Evolutionary conservation across 768 basidiomycete species (phyloP).

Genomic region (Clitopilus passeckerianus): DNA sequence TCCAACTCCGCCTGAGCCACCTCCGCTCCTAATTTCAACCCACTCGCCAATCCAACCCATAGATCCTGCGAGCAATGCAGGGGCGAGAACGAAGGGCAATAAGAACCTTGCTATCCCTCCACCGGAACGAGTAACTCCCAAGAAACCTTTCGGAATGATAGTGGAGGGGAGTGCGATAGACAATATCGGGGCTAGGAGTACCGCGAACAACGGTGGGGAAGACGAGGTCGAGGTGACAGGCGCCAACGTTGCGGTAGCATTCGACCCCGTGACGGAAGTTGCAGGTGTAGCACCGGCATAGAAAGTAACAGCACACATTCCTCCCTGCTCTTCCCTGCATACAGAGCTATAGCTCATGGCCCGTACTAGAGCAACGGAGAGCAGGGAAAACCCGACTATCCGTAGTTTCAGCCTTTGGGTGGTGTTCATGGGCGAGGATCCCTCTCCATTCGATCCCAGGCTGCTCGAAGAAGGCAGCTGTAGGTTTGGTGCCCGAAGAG

Average conservation of each 20-base stretch:
- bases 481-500: constrained; percentile 61
- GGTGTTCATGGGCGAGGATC: background rate
- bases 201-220: constrained; percentile 54
- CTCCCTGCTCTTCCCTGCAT: constrained; percentile 93
- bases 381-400: constrained; percentile 65
- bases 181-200: constrained; percentile 52
- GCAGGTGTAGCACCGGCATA: constrained; percentile 45
- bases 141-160: constrained; percentile 40
- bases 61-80: constrained; percentile 54
- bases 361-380: constrained; percentile 66
- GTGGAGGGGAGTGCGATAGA: constrained; percentile 52
- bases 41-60: constrained; percentile 82
- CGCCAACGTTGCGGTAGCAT: background rate
- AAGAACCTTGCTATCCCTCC: constrained; percentile 65
- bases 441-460: background rate
- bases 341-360: constrained; percentile 80
- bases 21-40: constrained; percentile 42
- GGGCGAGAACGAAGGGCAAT: constrained; percentile 53
- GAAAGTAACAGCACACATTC: constrained; percentile 87
- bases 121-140: constrained; percentile 69
- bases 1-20: constrained; percentile 18
- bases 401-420: constrained; percentile 58
- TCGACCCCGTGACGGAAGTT: background rate
- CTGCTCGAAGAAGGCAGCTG: background rate
- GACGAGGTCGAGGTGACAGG: constrained; percentile 43